These are phyloP conservation scores for Tolypocladium tundrense DNA, from an alignment of 2,329 filamentous ascomycete species.

Conservation along the genomic window DNA sequence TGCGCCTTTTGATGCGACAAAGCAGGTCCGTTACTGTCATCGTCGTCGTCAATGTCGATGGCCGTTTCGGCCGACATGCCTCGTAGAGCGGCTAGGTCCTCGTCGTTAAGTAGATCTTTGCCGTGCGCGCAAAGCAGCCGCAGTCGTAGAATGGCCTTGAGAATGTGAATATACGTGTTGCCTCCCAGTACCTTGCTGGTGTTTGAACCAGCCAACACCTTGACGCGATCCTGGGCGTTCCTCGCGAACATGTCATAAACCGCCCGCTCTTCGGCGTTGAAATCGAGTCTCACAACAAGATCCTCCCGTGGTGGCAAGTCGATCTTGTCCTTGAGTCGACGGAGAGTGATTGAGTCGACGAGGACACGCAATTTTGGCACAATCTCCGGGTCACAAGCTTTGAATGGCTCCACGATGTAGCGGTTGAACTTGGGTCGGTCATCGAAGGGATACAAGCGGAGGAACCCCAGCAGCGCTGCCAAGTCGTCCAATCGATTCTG, in stretches of 20 bases:
- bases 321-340: conserved; percentile 85
- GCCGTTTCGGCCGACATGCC: conserved; percentile 76
- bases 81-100: conserved; percentile 70
- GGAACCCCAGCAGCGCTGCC: conserved; percentile 74
- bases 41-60: conserved; percentile 79
- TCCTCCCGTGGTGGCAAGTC: conserved; percentile 68
- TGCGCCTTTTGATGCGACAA: conserved; percentile 67
- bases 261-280: conserved; percentile 61
- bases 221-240: conserved; percentile 71
- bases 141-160: conserved; percentile 83
- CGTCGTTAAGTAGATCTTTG: conserved; percentile 76
- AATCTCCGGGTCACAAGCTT: conserved; percentile 73
- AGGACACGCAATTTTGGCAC: conserved; percentile 78
- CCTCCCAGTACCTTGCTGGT: conserved; percentile 62
- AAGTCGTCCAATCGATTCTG: conserved; percentile 91
- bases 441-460: conserved; percentile 77
- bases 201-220: conserved; percentile 52
- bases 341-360: conserved; percentile 88
- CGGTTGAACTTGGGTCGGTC: conserved; percentile 65
- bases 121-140: conserved; percentile 89
- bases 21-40: conserved; percentile 45
- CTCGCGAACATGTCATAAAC: conserved; percentile 79
- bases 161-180: conserved; percentile 84
- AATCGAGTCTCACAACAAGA: conserved; percentile 61
- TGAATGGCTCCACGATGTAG: conserved; percentile 78